These are phyloP conservation scores for Hericium erinaceus DNA, from an alignment of 768 basidiomycete species.

Conservation along the genomic window DNA sequence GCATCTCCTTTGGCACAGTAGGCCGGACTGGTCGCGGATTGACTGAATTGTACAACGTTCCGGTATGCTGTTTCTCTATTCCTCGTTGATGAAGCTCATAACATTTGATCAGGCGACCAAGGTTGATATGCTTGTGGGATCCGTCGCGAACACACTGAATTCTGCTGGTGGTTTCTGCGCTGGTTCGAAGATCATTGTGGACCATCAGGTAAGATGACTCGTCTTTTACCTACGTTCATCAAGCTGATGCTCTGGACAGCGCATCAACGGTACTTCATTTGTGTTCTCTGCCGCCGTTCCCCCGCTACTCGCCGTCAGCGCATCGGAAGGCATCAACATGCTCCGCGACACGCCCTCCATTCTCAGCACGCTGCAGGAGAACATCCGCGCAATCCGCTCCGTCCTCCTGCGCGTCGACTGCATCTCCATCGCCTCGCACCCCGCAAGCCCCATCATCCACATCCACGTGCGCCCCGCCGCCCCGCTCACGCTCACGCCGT, in stretches of 20 bases:
- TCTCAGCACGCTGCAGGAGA: slow-evolving; percentile 70
- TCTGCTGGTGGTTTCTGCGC: slow-evolving; percentile 94
- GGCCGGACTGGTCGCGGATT: slow-evolving; percentile 91
- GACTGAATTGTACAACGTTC: slow-evolving; percentile 90
- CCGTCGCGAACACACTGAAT: slow-evolving; percentile 73
- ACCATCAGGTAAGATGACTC: slow-evolving; percentile 62
- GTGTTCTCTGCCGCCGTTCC: slow-evolving; percentile 97
- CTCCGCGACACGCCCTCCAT: slow-evolving; percentile 69
- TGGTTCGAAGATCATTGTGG: slow-evolving; percentile 70
- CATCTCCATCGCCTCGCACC: slow-evolving; percentile 79
- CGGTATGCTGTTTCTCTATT: slow-evolving; percentile 40
- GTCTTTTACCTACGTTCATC: neutral
- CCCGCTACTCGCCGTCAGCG: slow-evolving; percentile 78
- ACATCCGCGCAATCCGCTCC: slow-evolving; percentile 66
- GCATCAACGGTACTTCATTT: slow-evolving; percentile 91
- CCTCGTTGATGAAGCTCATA: neutral
- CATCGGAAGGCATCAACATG: slow-evolving; percentile 77
- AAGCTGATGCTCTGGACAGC: slow-evolving; percentile 32
- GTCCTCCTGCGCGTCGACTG: slow-evolving; percentile 77
- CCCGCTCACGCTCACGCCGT: slow-evolving; percentile 19
- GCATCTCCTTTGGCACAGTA: slow-evolving; percentile 86
- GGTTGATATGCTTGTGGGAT: slow-evolving; percentile 93
- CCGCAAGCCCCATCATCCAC: slow-evolving; percentile 83
- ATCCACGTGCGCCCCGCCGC: slow-evolving; percentile 45
- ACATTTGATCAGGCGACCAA: slow-evolving; percentile 52